Percentiles rank a stretch among this genome's conserved stretches.
Evolutionary conservation across 495 filamentous ascomycete genomes (phyloP).

Genomic region (Tuber magnatum): DNA sequence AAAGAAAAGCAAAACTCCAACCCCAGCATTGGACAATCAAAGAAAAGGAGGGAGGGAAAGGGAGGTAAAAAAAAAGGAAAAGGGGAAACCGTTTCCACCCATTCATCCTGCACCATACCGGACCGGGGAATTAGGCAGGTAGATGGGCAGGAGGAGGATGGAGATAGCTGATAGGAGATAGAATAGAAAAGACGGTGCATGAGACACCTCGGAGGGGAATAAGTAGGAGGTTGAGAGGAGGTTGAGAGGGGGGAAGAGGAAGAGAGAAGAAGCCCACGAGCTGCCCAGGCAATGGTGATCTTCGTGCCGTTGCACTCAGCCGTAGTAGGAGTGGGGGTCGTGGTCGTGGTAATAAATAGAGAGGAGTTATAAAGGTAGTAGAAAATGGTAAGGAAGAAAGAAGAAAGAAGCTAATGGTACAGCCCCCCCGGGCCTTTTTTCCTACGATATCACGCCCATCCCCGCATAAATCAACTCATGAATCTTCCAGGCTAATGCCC

Average conservation of each 20-base stretch:
- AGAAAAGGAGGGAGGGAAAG: not conserved
- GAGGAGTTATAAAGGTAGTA: not conserved
- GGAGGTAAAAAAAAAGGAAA: not conserved
- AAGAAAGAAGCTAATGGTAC: conserved; percentile 14
- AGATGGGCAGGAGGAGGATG: too few relatives aligned
- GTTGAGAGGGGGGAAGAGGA: not conserved
- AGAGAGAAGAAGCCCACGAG: not conserved
- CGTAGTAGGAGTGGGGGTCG: not conserved
- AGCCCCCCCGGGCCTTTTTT: not conserved
- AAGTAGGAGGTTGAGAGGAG: not conserved
- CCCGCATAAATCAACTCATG: conserved; percentile 24
- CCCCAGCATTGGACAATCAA: not conserved
- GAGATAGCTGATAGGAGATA: too few relatives aligned
- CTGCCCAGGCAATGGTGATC: not conserved
- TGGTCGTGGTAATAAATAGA: not conserved
- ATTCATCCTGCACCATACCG: not conserved
- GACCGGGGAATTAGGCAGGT: not conserved
- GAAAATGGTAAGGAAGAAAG: not conserved
- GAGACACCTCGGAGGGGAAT: not conserved
- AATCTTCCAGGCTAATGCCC: conserved; percentile 23
- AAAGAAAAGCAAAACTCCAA: not conserved
- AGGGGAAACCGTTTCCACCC: not conserved
- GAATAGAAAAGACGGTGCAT: not conserved
- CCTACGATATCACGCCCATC: not conserved
- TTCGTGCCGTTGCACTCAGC: not conserved